Conservation (phyloP, 1,284 basidiomycete genomes). For the Pseudozyma sp. region DNA sequence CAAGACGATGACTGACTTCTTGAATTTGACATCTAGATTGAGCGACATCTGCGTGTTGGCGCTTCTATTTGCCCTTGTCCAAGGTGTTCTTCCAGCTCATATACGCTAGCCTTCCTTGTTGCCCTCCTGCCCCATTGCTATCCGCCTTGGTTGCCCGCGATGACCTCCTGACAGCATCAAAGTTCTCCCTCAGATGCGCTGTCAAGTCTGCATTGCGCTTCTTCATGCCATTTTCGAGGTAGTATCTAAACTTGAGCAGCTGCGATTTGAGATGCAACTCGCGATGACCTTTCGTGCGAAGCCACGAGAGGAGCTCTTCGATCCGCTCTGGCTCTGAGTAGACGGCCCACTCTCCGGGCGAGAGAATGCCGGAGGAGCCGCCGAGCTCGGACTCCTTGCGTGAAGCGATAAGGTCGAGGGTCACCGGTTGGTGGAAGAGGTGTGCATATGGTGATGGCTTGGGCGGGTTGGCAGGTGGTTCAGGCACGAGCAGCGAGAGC, state of each 20-base stretch:
- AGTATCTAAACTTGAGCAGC: slow-evolving; percentile 84
- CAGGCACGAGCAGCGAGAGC: slow-evolving; percentile 21
- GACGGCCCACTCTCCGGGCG: slow-evolving; percentile 85
- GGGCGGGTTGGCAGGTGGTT: neutral
- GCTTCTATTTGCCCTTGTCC: slow-evolving; percentile 25
- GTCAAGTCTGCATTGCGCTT: slow-evolving; percentile 50
- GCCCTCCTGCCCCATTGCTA: neutral
- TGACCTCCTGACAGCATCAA: slow-evolving; percentile 12
- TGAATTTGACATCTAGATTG: neutral
- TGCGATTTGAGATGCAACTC: slow-evolving; percentile 84
- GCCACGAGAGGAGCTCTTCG: slow-evolving; percentile 84
- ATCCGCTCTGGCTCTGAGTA: slow-evolving; percentile 89
- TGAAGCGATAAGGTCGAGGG: slow-evolving; percentile 2
- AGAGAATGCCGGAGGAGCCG: slow-evolving; percentile 74
- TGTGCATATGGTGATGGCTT: slow-evolving; percentile 24
- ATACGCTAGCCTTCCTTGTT: slow-evolving; percentile 10
- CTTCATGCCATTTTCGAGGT: slow-evolving; percentile 82
- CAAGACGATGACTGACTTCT: no score
- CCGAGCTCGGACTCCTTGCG: slow-evolving; percentile 65
- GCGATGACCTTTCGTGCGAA: slow-evolving; percentile 88
- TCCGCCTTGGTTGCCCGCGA: slow-evolving; percentile 2
- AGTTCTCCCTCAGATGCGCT: slow-evolving; percentile 14
- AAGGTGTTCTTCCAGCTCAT: slow-evolving; percentile 40
- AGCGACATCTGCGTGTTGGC: neutral
- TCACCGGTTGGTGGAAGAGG: slow-evolving; percentile 66